phyloP scores from a whole-genome alignment of 1,284 basidiomycete genomes.

The Leccinum subspadiceum region DNA sequence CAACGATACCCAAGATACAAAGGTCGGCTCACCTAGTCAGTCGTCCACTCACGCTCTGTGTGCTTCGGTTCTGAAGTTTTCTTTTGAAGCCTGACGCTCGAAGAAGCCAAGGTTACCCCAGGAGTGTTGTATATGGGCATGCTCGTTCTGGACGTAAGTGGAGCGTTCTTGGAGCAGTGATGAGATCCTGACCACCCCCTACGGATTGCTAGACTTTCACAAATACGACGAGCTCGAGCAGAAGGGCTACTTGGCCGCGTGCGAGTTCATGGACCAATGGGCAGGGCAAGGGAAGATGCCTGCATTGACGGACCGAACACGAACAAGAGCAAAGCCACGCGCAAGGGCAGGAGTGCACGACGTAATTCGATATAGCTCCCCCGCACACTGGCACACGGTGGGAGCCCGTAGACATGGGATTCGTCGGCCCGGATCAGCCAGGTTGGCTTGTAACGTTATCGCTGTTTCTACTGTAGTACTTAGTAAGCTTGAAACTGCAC shows the following conservation, averaged over 20 bases:
- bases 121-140: slow-evolving; percentile 92
- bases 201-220: slow-evolving; percentile 74
- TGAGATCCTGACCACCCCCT: neutral
- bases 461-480: too few species aligned
- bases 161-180: neutral
- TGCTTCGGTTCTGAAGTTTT: neutral
- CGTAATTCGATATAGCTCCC: too few species aligned
- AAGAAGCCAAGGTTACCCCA: slow-evolving; percentile 88
- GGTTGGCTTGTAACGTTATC: too few species aligned
- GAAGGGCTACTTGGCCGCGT: slow-evolving; percentile 78
- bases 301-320: slow-evolving; percentile 55
- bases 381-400: slow-evolving; percentile 44
- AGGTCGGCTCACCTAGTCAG: slow-evolving; percentile 91
- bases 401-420: too few species aligned
- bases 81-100: slow-evolving; percentile 78
- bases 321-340: slow-evolving; percentile 43
- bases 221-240: slow-evolving; percentile 84
- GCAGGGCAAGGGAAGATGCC: slow-evolving; percentile 82
- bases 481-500: too few species aligned
- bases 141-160: slow-evolving; percentile 84
- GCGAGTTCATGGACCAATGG: slow-evolving; percentile 72
- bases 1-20: slow-evolving; percentile 96
- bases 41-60: neutral
- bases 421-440: too few species aligned
- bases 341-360: slow-evolving; percentile 42